These are phyloP conservation scores for Aureobasidium lini DNA, from an alignment of 2,329 filamentous ascomycete genomes.

Conservation along the genomic window DNA sequence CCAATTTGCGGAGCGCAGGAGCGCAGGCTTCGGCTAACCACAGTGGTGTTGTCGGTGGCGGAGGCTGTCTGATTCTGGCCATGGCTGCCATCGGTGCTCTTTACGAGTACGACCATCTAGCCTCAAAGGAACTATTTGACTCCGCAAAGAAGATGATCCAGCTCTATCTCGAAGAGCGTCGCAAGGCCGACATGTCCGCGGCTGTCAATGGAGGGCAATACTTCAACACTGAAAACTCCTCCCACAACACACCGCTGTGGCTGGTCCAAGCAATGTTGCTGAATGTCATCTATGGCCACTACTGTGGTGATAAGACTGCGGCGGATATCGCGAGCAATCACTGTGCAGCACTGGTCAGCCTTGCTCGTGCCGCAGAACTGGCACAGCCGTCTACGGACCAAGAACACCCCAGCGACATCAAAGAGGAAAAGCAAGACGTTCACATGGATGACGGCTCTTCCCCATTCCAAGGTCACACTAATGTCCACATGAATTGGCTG, in stretches of 20 bases:
- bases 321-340: constrained; percentile 90
- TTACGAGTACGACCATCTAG: constrained; percentile 74
- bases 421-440: constrained; percentile 35
- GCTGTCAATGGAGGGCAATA: constrained; percentile 41
- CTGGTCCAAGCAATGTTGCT: constrained; percentile 94
- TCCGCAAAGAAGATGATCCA: constrained; percentile 94
- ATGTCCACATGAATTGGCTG: constrained; percentile 61
- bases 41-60: constrained; percentile 60
- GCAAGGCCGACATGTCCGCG: constrained; percentile 70
- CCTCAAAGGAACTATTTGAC: constrained; percentile 81
- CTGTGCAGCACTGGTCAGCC: constrained; percentile 80
- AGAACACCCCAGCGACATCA: constrained; percentile 22
- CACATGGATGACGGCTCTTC: constrained; percentile 46
- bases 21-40: constrained; percentile 45
- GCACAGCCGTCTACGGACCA: constrained; percentile 41
- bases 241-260: constrained; percentile 72
- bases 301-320: constrained; percentile 83
- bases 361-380: constrained; percentile 82
- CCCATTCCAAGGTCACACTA: constrained; percentile 9
- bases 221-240: constrained; percentile 32
- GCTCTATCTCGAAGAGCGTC: constrained; percentile 81
- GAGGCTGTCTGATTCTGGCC: constrained; percentile 76
- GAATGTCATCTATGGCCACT: constrained; percentile 92
- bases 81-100: constrained; percentile 83
- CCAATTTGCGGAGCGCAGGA: constrained; percentile 51